Base-by-base conservation (phyloP, 1,284 basidiomycete genomes). In the Cutaneotrichosporon cyanovorans region DNA sequence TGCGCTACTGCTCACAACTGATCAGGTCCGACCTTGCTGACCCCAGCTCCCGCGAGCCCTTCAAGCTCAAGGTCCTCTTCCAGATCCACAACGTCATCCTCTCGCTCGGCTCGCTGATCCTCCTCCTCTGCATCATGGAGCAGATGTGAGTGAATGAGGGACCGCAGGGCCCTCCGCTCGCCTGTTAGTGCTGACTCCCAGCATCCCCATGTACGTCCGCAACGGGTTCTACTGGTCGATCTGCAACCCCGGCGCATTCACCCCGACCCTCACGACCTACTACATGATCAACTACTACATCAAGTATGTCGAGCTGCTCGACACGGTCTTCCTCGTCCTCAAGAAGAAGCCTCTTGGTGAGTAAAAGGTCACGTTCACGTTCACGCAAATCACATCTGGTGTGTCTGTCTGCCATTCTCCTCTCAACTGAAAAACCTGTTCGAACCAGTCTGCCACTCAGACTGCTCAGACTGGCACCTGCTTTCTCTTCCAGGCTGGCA, bases 211-310 rank as follows among this genome's bases (percentile, higher is more conserved):
- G 58, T 74, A 81, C 62, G 80, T 78, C 75, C 80, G 80, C 47
- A 74, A 82, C 44, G 83, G 85, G 37, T 52, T 82, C 33, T 88
- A 84, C 74, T 77, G 81, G 68, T 81, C 83, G 37, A 83, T 97
- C 62, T 98, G 93, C 74, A 72, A 79, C 56, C 75, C 77, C 25
- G 66, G 73, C 6, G 81, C 89, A 46, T 97, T 89, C 87, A 93
- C 90, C 42, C 75, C 90, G 85, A 79, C 79, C 65, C 76, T 91
- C 66, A 83, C 90, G 71, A 83, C 87, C 62, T 95, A 88, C 76
- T 97, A 97, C 77, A 90, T 97, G 77, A 79, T 97, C 77, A 98
- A 97, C 78, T 98, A 97, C 76, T 89, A 84, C 73, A 87, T 93
- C 80, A 91, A 93, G 72, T 91, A 90, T 67, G 73, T 91, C 55